Conservation (phyloP, 2,329 filamentous ascomycete species). For the Cytospora piceae region DNA sequence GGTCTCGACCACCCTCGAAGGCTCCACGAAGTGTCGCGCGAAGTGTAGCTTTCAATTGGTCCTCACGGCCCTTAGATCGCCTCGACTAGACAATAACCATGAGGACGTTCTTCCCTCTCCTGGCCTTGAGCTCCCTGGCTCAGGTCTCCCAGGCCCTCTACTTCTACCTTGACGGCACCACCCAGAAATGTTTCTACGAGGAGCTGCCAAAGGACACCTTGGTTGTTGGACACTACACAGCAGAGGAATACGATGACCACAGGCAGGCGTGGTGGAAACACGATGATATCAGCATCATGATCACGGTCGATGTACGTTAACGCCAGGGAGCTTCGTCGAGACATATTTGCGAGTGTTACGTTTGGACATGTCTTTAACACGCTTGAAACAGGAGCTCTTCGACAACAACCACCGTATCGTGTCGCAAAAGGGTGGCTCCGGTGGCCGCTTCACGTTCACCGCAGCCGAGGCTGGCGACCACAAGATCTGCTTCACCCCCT, state of each 20-base stretch:
- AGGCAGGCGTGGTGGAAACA: constrained; percentile 71
- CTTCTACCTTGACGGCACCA: constrained; percentile 89
- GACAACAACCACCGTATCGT: constrained; percentile 98
- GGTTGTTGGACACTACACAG: constrained; percentile 89
- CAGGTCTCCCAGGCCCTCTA: constrained; percentile 89
- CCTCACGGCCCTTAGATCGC: background rate
- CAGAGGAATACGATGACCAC: constrained; percentile 80
- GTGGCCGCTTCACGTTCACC: constrained; percentile 92
- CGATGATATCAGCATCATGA: constrained; percentile 78
- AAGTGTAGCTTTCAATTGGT: background rate
- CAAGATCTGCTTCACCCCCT: constrained; percentile 90
- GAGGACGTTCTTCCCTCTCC: constrained; percentile 65
- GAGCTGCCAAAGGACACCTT: constrained; percentile 97
- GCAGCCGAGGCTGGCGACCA: constrained; percentile 95
- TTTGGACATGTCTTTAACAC: constrained; percentile 16
- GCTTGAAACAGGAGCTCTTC: constrained; percentile 73
- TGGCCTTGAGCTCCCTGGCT: constrained; percentile 66
- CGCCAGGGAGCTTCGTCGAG: background rate
- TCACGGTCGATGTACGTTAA: constrained; percentile 77
- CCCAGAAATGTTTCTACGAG: constrained; percentile 96
- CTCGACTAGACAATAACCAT: constrained; percentile 44
- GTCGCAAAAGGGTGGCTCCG: constrained; percentile 74
- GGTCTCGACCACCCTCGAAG: background rate
- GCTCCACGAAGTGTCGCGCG: background rate
- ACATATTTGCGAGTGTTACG: constrained; percentile 1